Evolutionary conservation across 148 eudicot genomes (phyloP).

Genomic region (Amaranthus hypochondriacus): DNA sequence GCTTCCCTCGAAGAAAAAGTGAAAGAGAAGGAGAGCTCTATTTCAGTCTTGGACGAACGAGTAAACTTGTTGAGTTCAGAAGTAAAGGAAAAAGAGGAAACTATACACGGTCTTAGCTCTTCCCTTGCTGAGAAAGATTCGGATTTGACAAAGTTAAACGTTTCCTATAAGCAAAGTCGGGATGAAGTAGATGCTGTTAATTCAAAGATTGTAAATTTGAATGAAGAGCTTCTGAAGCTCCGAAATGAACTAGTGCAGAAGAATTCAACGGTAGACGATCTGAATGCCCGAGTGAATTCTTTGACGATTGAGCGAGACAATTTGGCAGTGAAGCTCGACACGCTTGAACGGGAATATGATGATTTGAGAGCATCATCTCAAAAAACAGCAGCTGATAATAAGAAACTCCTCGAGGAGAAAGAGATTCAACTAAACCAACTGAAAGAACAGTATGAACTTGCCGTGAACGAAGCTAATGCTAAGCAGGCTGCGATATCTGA

Average conservation of each 20-base stretch:
- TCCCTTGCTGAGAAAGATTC: slow-evolving; percentile 44
- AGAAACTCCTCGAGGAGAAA: slow-evolving; percentile 48
- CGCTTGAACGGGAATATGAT: slow-evolving; percentile 38
- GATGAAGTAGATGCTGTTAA: slow-evolving; percentile 37
- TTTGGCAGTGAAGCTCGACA: slow-evolving; percentile 29
- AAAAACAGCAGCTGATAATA: slow-evolving; percentile 47
- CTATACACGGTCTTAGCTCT: slow-evolving; percentile 39
- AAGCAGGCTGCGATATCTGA: slow-evolving; percentile 44
- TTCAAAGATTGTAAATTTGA: slow-evolving; percentile 40
- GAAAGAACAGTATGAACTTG: slow-evolving; percentile 39
- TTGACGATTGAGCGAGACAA: slow-evolving; percentile 48
- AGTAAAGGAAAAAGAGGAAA: slow-evolving; percentile 60
- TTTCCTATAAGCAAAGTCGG: slow-evolving; percentile 34
- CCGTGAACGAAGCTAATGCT: slow-evolving; percentile 28
- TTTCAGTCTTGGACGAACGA: slow-evolving; percentile 56
- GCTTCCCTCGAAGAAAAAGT: slow-evolving; percentile 48
- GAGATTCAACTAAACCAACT: slow-evolving; percentile 41
- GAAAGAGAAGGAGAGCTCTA: slow-evolving; percentile 53
- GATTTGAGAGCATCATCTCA: slow-evolving; percentile 39
- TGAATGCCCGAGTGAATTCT: slow-evolving; percentile 41
- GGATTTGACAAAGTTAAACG: slow-evolving; percentile 38
- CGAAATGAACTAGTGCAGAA: slow-evolving; percentile 51
- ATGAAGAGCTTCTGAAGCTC: slow-evolving; percentile 34
- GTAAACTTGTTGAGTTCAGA: slow-evolving; percentile 51
- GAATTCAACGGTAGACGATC: slow-evolving; percentile 32